These are phyloP conservation scores for rapeseed (Brassica napus) DNA, from an alignment of 345 rosid species.

Conservation along the genomic window DNA sequence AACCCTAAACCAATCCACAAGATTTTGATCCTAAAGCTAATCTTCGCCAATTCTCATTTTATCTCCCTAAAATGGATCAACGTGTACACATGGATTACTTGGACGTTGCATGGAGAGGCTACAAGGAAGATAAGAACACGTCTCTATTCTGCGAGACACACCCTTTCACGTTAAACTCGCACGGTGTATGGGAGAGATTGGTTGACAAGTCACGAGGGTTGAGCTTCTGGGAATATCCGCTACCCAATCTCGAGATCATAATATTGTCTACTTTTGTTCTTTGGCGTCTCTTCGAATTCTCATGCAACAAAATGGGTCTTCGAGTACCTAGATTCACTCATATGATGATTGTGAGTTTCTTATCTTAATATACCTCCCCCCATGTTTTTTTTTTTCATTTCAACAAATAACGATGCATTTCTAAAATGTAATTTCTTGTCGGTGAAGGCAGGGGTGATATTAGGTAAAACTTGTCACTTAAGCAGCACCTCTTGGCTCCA, in stretches of 20 bases:
- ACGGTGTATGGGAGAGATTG: slow-evolving; percentile 36
- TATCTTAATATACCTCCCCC: not conserved
- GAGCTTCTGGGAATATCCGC: slow-evolving; percentile 40
- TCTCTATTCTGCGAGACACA: slow-evolving; percentile 30
- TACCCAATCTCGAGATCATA: slow-evolving; percentile 35
- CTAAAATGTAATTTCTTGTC: slow-evolving; percentile 3
- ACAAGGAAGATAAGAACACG: slow-evolving; percentile 12
- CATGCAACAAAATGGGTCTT: slow-evolving; percentile 25
- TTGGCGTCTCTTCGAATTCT: slow-evolving; percentile 34
- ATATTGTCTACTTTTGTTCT: slow-evolving; percentile 25
- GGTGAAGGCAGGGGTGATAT: slow-evolving; percentile 35
- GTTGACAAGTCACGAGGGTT: slow-evolving; percentile 5
- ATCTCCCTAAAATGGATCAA: slow-evolving; percentile 10
- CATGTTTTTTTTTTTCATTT: not conserved
- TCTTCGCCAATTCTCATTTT: not conserved
- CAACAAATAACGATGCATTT: not conserved
- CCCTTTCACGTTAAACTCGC: slow-evolving; percentile 26
- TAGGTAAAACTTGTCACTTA: slow-evolving; percentile 26
- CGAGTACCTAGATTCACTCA: slow-evolving; percentile 32
- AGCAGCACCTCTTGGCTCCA: slow-evolving; percentile 23
- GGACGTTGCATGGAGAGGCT: slow-evolving; percentile 36
- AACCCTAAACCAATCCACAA: slow-evolving; percentile 15
- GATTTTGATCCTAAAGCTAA: not conserved
- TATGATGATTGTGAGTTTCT: slow-evolving; percentile 37
- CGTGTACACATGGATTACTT: not conserved